phyloP scores from a whole-genome alignment of 768 basidiomycete species.

The Termitomyces sp. region DNA sequence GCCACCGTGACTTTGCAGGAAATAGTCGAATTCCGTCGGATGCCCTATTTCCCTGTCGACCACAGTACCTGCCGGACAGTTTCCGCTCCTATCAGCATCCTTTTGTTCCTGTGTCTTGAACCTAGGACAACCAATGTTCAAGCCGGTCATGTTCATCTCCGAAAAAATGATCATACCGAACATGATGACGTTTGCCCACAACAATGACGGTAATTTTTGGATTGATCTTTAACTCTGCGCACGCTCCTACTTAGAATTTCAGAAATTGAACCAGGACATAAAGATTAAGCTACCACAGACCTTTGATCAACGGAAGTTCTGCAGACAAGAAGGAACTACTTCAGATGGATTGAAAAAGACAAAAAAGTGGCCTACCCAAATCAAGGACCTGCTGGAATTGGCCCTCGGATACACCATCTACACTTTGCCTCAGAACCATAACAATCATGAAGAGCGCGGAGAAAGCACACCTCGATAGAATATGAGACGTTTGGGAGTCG shows the following conservation, averaged over 20 bases:
- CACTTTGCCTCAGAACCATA: constrained; percentile 15
- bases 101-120: constrained; percentile 23
- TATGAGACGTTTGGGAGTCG: constrained; percentile 51
- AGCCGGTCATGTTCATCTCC: not conserved
- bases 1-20: constrained; percentile 73
- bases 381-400: constrained; percentile 50
- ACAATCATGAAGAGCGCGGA: constrained; percentile 7
- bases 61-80: constrained; percentile 75
- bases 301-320: constrained; percentile 59
- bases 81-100: constrained; percentile 63
- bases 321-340: not conserved
- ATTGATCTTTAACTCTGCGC: constrained; percentile 47
- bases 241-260: constrained; percentile 45
- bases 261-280: not conserved
- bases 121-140: constrained; percentile 13
- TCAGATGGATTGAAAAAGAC: not conserved
- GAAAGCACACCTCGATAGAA: constrained; percentile 60
- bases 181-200: constrained; percentile 75
- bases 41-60: constrained; percentile 67
- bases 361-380: constrained; percentile 33
- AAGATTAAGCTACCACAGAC: constrained; percentile 25
- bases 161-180: not conserved
- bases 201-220: constrained; percentile 73
- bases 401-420: constrained; percentile 49
- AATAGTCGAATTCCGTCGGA: constrained; percentile 74